Conservation (phyloP, 495 filamentous ascomycete genomes). For the Neurospora tetrasperma region DNA sequence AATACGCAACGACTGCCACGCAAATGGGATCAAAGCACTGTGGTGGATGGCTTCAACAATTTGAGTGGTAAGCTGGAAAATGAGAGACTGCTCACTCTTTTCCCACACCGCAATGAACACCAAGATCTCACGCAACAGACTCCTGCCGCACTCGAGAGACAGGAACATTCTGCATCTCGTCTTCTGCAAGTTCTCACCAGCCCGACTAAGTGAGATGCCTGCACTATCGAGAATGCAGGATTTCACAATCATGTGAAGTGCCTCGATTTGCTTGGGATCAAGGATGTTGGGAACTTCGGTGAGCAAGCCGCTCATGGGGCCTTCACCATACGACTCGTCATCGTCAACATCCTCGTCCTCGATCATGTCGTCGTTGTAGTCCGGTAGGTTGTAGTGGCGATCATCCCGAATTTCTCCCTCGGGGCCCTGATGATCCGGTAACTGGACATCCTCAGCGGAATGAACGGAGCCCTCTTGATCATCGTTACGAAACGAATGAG, state of each 20-base stretch:
- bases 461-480: slow-evolving; percentile 55
- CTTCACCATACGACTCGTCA: slow-evolving; percentile 70
- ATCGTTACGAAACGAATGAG: slow-evolving; percentile 40
- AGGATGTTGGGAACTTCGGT: slow-evolving; percentile 92
- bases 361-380: slow-evolving; percentile 36
- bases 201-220: slow-evolving; percentile 39
- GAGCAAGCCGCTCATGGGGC: slow-evolving; percentile 73
- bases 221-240: slow-evolving; percentile 71
- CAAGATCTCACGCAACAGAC: slow-evolving; percentile 76
- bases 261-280: slow-evolving; percentile 86
- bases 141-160: slow-evolving; percentile 75
- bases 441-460: slow-evolving; percentile 23
- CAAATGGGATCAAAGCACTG: slow-evolving; percentile 78
- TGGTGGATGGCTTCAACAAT: slow-evolving; percentile 87
- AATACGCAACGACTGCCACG: slow-evolving; percentile 82
- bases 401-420: slow-evolving; percentile 38
- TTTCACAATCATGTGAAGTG: slow-evolving; percentile 89
- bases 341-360: slow-evolving; percentile 75
- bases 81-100: slow-evolving; percentile 77
- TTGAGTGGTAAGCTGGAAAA: slow-evolving; percentile 90
- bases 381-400: slow-evolving; percentile 25
- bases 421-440: slow-evolving; percentile 34
- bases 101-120: slow-evolving; percentile 98
- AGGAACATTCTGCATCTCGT: slow-evolving; percentile 80
- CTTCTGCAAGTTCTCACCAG: slow-evolving; percentile 67